phyloP scores from a whole-genome alignment of 2,329 filamentous ascomycete species.

The Didymellaceae sp. region DNA sequence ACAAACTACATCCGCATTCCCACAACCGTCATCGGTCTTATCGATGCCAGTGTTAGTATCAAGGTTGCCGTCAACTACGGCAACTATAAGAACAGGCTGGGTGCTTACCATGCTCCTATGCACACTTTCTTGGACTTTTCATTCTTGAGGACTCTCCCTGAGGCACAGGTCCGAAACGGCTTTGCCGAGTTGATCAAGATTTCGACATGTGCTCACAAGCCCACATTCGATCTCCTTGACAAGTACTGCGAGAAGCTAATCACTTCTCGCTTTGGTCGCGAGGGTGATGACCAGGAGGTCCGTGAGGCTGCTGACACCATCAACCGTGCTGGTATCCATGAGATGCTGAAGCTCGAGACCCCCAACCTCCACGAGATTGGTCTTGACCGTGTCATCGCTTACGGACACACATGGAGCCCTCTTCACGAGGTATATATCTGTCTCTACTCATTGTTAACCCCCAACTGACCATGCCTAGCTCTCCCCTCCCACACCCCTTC shows the following conservation, averaged over 20 bases:
- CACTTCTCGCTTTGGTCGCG: conserved; percentile 67
- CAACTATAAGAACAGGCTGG: conserved; percentile 76
- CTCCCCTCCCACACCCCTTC: conserved; percentile 69
- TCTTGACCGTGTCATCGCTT: conserved; percentile 74
- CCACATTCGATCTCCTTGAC: conserved; percentile 72
- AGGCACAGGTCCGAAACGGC: conserved; percentile 73
- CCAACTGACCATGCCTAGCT: conserved; percentile 54
- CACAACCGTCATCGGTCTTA: conserved; percentile 76
- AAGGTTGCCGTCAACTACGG: conserved; percentile 81
- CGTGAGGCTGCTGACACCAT: conserved; percentile 69
- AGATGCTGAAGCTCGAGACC: conserved; percentile 76
- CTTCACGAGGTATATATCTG: conserved; percentile 59
- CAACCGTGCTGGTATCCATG: conserved; percentile 71
- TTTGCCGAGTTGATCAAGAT: conserved; percentile 81
- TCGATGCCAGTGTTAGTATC: conserved; percentile 77
- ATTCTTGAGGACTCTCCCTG: conserved; percentile 72
- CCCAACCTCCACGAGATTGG: conserved; percentile 77
- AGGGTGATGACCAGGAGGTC: conserved; percentile 64
- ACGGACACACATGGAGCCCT: conserved; percentile 77
- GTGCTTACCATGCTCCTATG: conserved; percentile 74
- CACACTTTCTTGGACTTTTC: conserved; percentile 77
- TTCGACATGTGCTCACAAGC: conserved; percentile 70
- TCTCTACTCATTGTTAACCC: neutral
- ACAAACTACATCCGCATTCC: conserved; percentile 77
- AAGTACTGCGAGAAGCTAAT: conserved; percentile 73